Percentiles rank a stretch among this genome's conserved stretches.
Evolutionary conservation across 2,329 filamentous ascomycete genomes (phyloP).

Genomic region (Akanthomyces uredinophilus): DNA sequence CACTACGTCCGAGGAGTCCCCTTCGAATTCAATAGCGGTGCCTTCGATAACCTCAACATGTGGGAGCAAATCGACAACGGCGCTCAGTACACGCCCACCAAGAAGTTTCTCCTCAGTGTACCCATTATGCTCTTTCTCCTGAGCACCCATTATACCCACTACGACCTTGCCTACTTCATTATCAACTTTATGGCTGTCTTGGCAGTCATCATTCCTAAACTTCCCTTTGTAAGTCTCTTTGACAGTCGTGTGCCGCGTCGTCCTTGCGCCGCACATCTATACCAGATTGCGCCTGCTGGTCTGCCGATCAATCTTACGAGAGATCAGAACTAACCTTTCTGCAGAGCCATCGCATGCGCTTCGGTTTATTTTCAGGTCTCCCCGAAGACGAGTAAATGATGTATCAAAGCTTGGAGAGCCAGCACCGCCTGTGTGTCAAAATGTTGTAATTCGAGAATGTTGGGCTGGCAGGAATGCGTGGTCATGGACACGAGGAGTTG

Average conservation of each 20-base stretch:
- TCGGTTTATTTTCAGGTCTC: constrained; percentile 66
- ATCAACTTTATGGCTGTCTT: constrained; percentile 94
- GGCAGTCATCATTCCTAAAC: constrained; percentile 90
- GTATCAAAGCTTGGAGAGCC: constrained; percentile 1
- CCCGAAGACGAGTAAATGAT: constrained; percentile 49
- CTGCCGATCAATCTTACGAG: background rate
- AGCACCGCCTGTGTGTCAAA: background rate
- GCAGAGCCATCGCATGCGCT: constrained; percentile 72
- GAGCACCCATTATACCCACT: constrained; percentile 98
- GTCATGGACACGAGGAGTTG: constrained; percentile 12
- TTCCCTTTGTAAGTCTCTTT: constrained; percentile 77
- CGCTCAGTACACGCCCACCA: constrained; percentile 95
- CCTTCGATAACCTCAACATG: constrained; percentile 99
- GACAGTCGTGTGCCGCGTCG: background rate
- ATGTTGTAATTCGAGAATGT: constrained; percentile 12
- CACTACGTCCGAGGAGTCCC: constrained; percentile 97
- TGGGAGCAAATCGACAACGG: constrained; percentile 99
- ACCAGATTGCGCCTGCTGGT: background rate
- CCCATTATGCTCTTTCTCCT: constrained; percentile 91
- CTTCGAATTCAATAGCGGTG: constrained; percentile 97
- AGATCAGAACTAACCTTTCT: constrained; percentile 21
- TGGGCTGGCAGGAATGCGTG: constrained; percentile 7
- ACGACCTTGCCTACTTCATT: constrained; percentile 92
- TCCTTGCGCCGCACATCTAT: background rate
- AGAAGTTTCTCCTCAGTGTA: constrained; percentile 94